Base-by-base conservation (phyloP, 2,329 filamentous ascomycete genomes). In the Ophiostoma pallidulum region DNA sequence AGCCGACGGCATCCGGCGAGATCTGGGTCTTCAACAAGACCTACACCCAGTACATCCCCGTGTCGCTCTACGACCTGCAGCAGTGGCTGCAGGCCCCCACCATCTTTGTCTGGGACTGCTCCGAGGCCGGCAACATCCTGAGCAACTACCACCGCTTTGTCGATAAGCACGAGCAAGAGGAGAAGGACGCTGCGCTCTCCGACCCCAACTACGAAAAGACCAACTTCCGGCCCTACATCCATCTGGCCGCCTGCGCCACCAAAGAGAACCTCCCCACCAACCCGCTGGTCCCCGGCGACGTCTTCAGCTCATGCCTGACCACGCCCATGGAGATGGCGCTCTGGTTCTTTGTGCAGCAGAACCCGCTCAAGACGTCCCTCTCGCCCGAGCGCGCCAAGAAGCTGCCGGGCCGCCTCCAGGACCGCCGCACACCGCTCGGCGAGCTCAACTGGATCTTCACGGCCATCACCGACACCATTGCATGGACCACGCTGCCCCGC, bases 11-110 rank as follows among this genome's bases (percentile, higher is more conserved):
- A 3, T 96, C 91, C 4, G 92, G 92, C 13, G 92, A 98, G 64
- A 94, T 98, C 18, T 98, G 92, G 92, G 94, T 97, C 5, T 98
- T 98, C 65, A 98, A 98, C 66, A 91, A 92, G 58, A 97, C 88
- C 56, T 98, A 96, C 63, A 98, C 92, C 0, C 92, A 98, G 66
- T 98, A 98, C 62, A 98, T 98, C 36, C 92, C 92, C 0, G 86
- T 98, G 37, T 95, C 91, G 1, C 71, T 98, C 8, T 96, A 94
- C 59, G 92, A 98, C 61, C 69, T 98, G 38, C 91, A 97, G 65
- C 84, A 86, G 50, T 98, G 92, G 92, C 78, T 98, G 8, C 89
- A 91, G 53, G 91, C 90, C 0, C 92, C 92, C 0, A 95, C 90
- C 51, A 82, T 98, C 37, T 98, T 94, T 60, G 92, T 98, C 29